Evolutionary conservation across 495 filamentous ascomycete genomes (phyloP), one percentile per base, ranked within the genome.

Genomic region (Saxophila tyrrhenica): DNA sequence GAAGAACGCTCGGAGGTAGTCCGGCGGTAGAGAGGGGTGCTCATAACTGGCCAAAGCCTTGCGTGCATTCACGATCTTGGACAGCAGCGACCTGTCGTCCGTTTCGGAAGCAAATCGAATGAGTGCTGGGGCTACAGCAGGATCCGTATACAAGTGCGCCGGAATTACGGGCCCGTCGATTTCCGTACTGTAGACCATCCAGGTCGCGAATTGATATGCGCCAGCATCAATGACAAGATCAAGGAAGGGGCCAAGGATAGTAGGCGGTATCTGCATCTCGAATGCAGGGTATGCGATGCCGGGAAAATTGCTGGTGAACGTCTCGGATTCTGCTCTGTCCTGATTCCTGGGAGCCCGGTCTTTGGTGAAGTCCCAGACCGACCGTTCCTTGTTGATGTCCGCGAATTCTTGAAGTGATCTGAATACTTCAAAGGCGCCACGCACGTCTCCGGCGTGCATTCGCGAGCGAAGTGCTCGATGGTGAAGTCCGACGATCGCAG

Each of bases 101-200:
- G 76, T 73, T 19, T 76, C 74, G 22, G 71, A 66, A 5, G 78
- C 81, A 58, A 79, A 83, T 9, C 77, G 73, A 16, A 84, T 60
- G 22, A 85, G 69, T 1, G 78, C 70, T n/a, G 79, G 74, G 3
- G 76, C 72, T 23, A 85, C 52, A 24, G 57, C 62, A 17, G 71
- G 72, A 44, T 78, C 61, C 1, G 63, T 58, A 58, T 83, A 85
- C 25, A 71, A 53, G 22, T 55, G 57, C 5, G 56, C 51, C 41
- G 71, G 64, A n/a, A 85, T 76, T 0, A 76, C 23, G 23, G 78
- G 78, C 3, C 78, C 80, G 61, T 84, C 80, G 1, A 79, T 52
- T 48, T 79, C 78, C 25, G 73, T 55, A 10, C 73, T 73, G 55
- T 73, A 73, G 0, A 85, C 64, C 8, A 85, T 65, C 74, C 74